phyloP scores from a whole-genome alignment of 1,284 basidiomycete species.

The Pulchroboletus neoregius region DNA sequence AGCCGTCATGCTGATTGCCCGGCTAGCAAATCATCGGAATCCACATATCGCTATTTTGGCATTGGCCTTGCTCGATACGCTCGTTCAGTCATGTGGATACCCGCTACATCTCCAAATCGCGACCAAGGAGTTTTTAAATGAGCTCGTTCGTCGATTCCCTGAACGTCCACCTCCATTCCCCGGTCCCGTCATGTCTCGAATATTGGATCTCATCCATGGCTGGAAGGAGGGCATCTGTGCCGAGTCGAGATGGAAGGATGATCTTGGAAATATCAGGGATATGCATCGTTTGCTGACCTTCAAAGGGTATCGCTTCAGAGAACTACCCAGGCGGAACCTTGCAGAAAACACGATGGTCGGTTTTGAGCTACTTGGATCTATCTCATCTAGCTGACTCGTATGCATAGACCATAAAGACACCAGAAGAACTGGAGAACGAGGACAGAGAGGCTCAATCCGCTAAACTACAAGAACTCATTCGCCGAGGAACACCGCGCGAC shows the following conservation, averaged over 20 bases:
- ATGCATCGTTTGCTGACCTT: conserved; percentile 95
- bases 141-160: conserved; percentile 96
- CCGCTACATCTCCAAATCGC: conserved; percentile 95
- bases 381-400: conserved; percentile 11
- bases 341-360: conserved; percentile 50
- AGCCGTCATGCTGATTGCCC: conserved; percentile 79
- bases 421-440: conserved; percentile 95
- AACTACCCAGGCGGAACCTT: conserved; percentile 43
- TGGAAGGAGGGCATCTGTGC: conserved; percentile 96
- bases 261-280: conserved; percentile 95
- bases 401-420: conserved; percentile 81
- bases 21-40: conserved; percentile 84
- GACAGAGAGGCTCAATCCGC: conserved; percentile 94
- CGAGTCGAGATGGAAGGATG: conserved; percentile 92
- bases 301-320: conserved; percentile 94
- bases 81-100: conserved; percentile 95
- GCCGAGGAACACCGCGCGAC: conserved; percentile 93
- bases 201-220: conserved; percentile 88
- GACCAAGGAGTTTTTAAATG: conserved; percentile 99
- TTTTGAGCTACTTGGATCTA: conserved; percentile 2
- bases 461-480: conserved; percentile 97
- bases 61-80: conserved; percentile 83
- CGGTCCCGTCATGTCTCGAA: conserved; percentile 90
- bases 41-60: conserved; percentile 86
- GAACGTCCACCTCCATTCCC: conserved; percentile 96